Conservation (phyloP, 2,329 filamentous ascomycete species). For the Huntiella omanensis region DNA sequence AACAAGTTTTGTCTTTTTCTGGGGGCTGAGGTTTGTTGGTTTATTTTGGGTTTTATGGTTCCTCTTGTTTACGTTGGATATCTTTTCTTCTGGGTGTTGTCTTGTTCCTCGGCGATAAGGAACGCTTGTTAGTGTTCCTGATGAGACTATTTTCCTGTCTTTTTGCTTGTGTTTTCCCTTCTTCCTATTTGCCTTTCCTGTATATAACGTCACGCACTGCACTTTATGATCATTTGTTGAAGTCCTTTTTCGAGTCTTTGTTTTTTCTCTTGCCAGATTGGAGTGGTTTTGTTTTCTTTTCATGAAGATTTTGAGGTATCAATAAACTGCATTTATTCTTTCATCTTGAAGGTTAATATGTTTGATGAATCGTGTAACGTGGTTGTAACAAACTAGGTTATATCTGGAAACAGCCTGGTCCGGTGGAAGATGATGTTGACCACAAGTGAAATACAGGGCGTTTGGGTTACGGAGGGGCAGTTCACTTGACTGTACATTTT, state of each 20-base stretch:
- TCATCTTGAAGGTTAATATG: no score
- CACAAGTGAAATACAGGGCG: no score
- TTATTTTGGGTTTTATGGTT: background rate
- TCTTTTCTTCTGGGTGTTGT: background rate
- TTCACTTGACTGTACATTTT: no score
- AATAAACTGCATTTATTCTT: no score
- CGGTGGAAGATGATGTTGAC: no score
- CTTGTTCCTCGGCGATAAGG: background rate
- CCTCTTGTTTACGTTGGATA: slow-evolving; percentile 1
- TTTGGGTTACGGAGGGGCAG: no score
- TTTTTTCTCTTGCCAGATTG: background rate
- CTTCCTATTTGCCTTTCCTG: background rate
- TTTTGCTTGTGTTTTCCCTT: no score
- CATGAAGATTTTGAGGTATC: no score
- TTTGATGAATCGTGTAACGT: no score
- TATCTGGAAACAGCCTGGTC: no score
- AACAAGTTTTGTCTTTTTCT: background rate
- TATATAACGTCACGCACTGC: slow-evolving; percentile 1
- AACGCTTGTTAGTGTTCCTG: background rate
- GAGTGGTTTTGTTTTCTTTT: slow-evolving; percentile 1
- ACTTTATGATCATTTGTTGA: background rate
- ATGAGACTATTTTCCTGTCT: background rate
- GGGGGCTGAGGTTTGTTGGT: background rate
- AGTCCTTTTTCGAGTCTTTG: background rate
- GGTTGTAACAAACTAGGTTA: no score